Evolutionary conservation across 768 basidiomycete genomes (phyloP).

Genomic region (Termitomyces sp.): DNA sequence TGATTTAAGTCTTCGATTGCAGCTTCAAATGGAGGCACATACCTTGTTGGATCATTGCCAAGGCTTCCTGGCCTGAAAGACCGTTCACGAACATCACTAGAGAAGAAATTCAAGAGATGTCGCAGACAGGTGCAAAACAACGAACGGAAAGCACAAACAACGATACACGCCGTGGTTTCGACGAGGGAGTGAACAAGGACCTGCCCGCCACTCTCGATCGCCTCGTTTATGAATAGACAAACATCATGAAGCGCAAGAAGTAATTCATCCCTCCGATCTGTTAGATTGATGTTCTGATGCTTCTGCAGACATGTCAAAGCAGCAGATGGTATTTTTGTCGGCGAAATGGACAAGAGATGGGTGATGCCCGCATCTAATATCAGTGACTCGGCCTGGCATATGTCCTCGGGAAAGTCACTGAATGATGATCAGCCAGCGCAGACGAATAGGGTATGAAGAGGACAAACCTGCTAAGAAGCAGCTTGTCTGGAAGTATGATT

Average conservation of each 20-base stretch:
- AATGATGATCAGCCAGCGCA: constrained; percentile 11
- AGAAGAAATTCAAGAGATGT: background rate
- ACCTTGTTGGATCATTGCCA: constrained; percentile 37
- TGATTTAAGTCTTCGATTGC: background rate
- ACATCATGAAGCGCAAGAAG: constrained; percentile 39
- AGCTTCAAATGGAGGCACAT: constrained; percentile 5
- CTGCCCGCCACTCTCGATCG: constrained; percentile 31
- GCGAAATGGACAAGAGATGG: constrained; percentile 48
- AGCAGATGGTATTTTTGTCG: constrained; percentile 35
- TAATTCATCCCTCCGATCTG: constrained; percentile 32
- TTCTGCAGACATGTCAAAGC: constrained; percentile 24
- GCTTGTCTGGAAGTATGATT: constrained; percentile 39
- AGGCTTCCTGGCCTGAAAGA: constrained; percentile 33
- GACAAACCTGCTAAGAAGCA: constrained; percentile 47
- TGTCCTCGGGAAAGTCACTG: constrained; percentile 52
- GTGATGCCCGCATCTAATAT: constrained; percentile 46
- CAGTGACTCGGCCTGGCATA: constrained; percentile 41
- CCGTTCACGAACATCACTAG: constrained; percentile 43
- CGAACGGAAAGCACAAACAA: constrained; percentile 38
- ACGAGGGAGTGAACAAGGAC: constrained; percentile 50
- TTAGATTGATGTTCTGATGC: constrained; percentile 37
- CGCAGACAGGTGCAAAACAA: background rate
- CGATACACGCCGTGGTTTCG: constrained; percentile 50
- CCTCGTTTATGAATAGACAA: constrained; percentile 40
- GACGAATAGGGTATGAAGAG: background rate